A percentile compares a stretch with the other conserved stretches of the same genome.
These are phyloP conservation scores for Claviceps lovelessii DNA, from an alignment of 2,329 filamentous ascomycete species.

Conservation along the genomic window DNA sequence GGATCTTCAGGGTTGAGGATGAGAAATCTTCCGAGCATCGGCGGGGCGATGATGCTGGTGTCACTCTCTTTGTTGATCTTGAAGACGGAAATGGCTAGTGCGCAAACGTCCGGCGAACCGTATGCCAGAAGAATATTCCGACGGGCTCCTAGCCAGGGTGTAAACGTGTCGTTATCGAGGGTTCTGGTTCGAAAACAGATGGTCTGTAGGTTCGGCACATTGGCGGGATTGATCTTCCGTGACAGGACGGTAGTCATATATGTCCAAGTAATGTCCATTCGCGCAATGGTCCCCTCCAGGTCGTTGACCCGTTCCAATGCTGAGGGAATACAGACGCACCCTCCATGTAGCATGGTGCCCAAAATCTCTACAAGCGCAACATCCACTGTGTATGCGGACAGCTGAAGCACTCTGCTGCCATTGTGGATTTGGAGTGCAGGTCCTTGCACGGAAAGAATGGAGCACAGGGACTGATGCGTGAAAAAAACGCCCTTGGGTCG, in stretches of 20 bases:
- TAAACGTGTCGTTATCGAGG: conserved; percentile 35
- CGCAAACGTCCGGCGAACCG: conserved; percentile 36
- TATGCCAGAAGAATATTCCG: conserved; percentile 35
- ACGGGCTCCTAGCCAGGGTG: conserved; percentile 29
- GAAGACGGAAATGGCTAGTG: conserved; percentile 35
- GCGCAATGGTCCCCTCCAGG: conserved; percentile 33
- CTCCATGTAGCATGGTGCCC: conserved; percentile 38
- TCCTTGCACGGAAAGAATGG: conserved; percentile 36
- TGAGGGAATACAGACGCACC: conserved; percentile 44
- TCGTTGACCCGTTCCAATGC: conserved; percentile 34
- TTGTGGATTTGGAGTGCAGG: conserved; percentile 33
- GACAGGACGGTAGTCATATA: conserved; percentile 48
- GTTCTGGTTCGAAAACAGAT: conserved; percentile 34
- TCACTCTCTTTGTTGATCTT: conserved; percentile 24
- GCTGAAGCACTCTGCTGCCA: conserved; percentile 41
- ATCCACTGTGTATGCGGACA: conserved; percentile 40
- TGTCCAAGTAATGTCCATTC: conserved; percentile 36
- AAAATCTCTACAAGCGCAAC: conserved; percentile 37
- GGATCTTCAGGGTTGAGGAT: conserved; percentile 38
- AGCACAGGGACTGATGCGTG: conserved; percentile 43
- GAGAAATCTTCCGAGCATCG: conserved; percentile 35
- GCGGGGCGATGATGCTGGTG: conserved; percentile 29
- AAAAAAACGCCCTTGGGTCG: conserved; percentile 46
- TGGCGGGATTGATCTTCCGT: conserved; percentile 23
- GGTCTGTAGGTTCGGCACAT: conserved; percentile 24